These are phyloP conservation scores for Wickerhamia fluorescens DNA, from an alignment of 805 yeast species.

Conservation along the genomic window DNA sequence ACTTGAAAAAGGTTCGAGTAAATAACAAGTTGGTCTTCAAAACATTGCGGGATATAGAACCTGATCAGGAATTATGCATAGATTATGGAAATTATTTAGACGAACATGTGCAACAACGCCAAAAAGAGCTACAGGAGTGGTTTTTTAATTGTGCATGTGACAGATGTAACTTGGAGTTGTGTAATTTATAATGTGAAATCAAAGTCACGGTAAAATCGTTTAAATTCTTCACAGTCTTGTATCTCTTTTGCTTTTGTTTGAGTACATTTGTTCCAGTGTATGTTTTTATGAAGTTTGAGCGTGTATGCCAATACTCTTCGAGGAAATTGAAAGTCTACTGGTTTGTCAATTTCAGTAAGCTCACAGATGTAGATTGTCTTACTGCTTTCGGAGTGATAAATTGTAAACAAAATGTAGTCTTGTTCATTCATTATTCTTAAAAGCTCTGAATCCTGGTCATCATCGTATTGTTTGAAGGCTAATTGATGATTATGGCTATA, in stretches of 20 bases:
- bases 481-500: conserved; percentile 36
- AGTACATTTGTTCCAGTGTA: conserved; percentile 71
- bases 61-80: conserved; percentile 49
- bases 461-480: conserved; percentile 29
- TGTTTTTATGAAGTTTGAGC: conserved; percentile 52
- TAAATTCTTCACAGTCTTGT: conserved; percentile 57
- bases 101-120: conserved; percentile 35
- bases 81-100: conserved; percentile 49
- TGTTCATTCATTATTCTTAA: conserved; percentile 18
- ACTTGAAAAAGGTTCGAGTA: conserved; percentile 38
- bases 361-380: conserved; percentile 12
- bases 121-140: conserved; percentile 43
- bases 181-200: conserved; percentile 25
- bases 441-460: conserved; percentile 13
- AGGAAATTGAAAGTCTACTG: conserved; percentile 77
- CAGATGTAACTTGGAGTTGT: conserved; percentile 27
- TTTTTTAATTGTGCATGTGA: conserved; percentile 51
- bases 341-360: conserved; percentile 18
- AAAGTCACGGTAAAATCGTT: conserved; percentile 42
- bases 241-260: conserved; percentile 60
- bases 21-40: conserved; percentile 36
- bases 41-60: conserved; percentile 30
- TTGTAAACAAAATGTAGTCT: conserved; percentile 32
- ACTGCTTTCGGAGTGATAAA: conserved; percentile 15
- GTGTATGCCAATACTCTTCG: conserved; percentile 67